phyloP scores from a whole-genome alignment of 1,284 basidiomycete species.

The Rhodotorula sp. region DNA sequence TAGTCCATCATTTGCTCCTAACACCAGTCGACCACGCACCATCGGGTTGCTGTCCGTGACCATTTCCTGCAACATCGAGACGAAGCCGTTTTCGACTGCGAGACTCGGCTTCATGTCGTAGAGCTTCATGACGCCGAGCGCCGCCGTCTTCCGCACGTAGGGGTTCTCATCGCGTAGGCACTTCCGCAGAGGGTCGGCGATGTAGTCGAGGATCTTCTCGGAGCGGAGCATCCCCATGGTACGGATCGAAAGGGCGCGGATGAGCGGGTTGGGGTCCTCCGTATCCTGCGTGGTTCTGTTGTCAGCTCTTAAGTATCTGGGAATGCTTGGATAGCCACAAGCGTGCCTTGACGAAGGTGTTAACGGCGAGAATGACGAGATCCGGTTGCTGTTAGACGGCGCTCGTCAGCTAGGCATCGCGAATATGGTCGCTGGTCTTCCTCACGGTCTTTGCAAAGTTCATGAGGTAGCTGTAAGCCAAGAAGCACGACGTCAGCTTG shows the following conservation, averaged over 20 bases:
- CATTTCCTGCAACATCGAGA: conserved; percentile 85
- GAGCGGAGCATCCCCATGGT: conserved; percentile 97
- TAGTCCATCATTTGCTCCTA: too few relatives aligned
- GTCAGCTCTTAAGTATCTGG: neutral
- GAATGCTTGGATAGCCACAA: neutral
- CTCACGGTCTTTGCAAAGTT: conserved; percentile 22
- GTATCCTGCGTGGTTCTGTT: conserved; percentile 63
- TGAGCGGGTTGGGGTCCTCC: conserved; percentile 92
- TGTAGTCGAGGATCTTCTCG: conserved; percentile 98
- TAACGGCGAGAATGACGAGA: conserved; percentile 94
- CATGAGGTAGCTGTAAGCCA: conserved; percentile 14
- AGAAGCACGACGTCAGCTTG: neutral
- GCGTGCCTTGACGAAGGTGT: conserved; percentile 82
- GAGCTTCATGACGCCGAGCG: conserved; percentile 89
- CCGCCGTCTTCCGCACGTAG: conserved; percentile 96
- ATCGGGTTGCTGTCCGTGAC: conserved; percentile 94
- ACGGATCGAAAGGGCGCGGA: conserved; percentile 91
- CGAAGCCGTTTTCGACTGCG: conserved; percentile 90
- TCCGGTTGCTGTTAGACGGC: conserved; percentile 67
- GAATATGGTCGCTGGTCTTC: fast-evolving
- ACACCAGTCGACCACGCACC: too few relatives aligned
- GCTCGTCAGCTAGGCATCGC: neutral
- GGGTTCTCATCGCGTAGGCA: conserved; percentile 92
- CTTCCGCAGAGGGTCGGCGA: conserved; percentile 88
- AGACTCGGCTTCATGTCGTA: conserved; percentile 95